Evolutionary conservation across 495 filamentous ascomycete genomes (phyloP).

Genomic region (Cercophora scortea): DNA sequence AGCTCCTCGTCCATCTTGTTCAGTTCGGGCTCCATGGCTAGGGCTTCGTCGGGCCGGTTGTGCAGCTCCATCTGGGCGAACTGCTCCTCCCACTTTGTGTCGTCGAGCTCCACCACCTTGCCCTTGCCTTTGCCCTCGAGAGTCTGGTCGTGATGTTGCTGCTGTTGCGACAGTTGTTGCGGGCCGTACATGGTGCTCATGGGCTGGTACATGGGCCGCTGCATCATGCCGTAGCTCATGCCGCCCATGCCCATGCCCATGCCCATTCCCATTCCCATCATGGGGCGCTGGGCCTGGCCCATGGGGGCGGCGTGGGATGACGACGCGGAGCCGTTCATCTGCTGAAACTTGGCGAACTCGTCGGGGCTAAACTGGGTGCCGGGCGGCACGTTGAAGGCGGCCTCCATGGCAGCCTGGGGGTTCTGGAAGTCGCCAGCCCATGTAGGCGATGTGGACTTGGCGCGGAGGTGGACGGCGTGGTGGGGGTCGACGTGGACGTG

Average conservation of each 20-base stretch:
- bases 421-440: slow-evolving; percentile 49
- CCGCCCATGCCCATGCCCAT: slow-evolving; percentile 34
- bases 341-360: slow-evolving; percentile 81
- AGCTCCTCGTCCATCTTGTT: slow-evolving; percentile 68
- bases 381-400: slow-evolving; percentile 57
- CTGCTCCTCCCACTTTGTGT: slow-evolving; percentile 90
- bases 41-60: slow-evolving; percentile 50
- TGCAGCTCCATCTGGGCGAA: slow-evolving; percentile 82
- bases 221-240: slow-evolving; percentile 38
- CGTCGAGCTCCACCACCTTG: slow-evolving; percentile 86
- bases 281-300: slow-evolving; percentile 41
- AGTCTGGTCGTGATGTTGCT: slow-evolving; percentile 26
- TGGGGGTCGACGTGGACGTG: slow-evolving; percentile 31
- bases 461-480: slow-evolving; percentile 19
- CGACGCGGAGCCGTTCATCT: slow-evolving; percentile 45
- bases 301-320: slow-evolving; percentile 33
- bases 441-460: slow-evolving; percentile 15
- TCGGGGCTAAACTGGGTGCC: slow-evolving; percentile 66
- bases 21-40: slow-evolving; percentile 80
- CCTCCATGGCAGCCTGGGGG: slow-evolving; percentile 66
- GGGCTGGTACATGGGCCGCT: slow-evolving; percentile 42
- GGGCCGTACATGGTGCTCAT: slow-evolving; percentile 37
- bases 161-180: slow-evolving; percentile 33
- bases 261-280: slow-evolving; percentile 52
- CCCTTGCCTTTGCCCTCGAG: slow-evolving; percentile 75